Percentiles rank a stretch among this genome's conserved stretches.
Conservation (phyloP, 73 alveolate species). For the Halteria grandinella region DNA sequence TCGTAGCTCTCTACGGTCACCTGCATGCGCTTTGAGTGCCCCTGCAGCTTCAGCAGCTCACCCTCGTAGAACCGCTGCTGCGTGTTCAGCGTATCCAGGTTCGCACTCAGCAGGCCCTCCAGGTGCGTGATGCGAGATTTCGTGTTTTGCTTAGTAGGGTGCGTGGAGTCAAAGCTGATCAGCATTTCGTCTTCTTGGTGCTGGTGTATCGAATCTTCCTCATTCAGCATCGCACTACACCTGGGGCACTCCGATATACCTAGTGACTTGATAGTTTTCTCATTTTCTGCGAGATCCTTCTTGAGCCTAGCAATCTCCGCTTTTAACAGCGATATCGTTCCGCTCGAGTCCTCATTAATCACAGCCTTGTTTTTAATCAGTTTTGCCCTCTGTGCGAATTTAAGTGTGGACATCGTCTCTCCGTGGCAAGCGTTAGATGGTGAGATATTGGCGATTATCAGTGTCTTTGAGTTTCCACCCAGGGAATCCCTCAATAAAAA, state of each 20-base stretch:
- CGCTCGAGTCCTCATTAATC: slow-evolving; percentile 82
- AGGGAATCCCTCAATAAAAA: slow-evolving; percentile 81
- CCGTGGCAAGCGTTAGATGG: slow-evolving; percentile 77
- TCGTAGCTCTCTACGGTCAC: slow-evolving; percentile 56
- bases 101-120: slow-evolving; percentile 41
- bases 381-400: slow-evolving; percentile 94
- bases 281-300: slow-evolving; percentile 53
- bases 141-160: too few species aligned
- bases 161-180: too few species aligned
- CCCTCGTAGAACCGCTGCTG: slow-evolving; percentile 31
- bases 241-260: too few species aligned
- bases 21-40: neutral
- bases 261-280: too few species aligned
- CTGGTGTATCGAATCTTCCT: too few species aligned
- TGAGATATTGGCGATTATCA: slow-evolving; percentile 84
- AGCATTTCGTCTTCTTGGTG: too few species aligned
- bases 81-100: slow-evolving; percentile 31
- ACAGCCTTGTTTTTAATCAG: slow-evolving; percentile 81
- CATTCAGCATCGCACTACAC: too few species aligned
- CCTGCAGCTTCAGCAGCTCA: slow-evolving; percentile 8
- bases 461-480: slow-evolving; percentile 90
- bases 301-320: slow-evolving; percentile 76
- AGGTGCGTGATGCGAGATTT: too few species aligned
- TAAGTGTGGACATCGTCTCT: slow-evolving; percentile 92
- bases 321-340: slow-evolving; percentile 69